These are phyloP conservation scores for Suillus spraguei DNA, from an alignment of 768 basidiomycete species.

Conservation along the genomic window DNA sequence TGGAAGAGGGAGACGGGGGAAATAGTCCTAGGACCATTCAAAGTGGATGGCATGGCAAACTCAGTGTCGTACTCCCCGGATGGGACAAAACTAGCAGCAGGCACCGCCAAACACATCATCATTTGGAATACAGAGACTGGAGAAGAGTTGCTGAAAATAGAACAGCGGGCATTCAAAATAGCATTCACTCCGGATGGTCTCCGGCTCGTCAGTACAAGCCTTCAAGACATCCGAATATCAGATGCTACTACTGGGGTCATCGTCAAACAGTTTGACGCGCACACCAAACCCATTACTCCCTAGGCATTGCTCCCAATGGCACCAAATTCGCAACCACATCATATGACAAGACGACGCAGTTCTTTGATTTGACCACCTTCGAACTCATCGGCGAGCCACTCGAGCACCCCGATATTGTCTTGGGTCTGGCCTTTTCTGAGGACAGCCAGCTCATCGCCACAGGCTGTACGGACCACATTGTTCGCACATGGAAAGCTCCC, in stretches of 20 bases:
- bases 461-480: rapidly evolving
- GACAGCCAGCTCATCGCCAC: neutral
- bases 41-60: neutral
- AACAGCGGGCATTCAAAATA: neutral
- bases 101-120: neutral
- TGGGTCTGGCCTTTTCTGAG: neutral
- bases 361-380: neutral
- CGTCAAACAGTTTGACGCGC: neutral
- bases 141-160: neutral
- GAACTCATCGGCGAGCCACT: neutral
- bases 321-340: neutral
- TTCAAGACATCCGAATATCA: neutral
- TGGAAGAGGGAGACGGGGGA: neutral
- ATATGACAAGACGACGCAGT: neutral
- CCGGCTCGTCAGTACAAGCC: neutral
- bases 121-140: neutral
- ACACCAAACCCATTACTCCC: neutral
- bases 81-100: neutral
- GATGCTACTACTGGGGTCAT: neutral
- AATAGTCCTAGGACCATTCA: neutral
- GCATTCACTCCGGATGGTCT: neutral
- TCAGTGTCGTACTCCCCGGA: neutral
- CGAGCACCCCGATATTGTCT: neutral
- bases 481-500: neutral
- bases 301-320: neutral